Evolutionary conservation across 345 rosid species (phyloP).

Genomic region (Populus pruinosa): DNA sequence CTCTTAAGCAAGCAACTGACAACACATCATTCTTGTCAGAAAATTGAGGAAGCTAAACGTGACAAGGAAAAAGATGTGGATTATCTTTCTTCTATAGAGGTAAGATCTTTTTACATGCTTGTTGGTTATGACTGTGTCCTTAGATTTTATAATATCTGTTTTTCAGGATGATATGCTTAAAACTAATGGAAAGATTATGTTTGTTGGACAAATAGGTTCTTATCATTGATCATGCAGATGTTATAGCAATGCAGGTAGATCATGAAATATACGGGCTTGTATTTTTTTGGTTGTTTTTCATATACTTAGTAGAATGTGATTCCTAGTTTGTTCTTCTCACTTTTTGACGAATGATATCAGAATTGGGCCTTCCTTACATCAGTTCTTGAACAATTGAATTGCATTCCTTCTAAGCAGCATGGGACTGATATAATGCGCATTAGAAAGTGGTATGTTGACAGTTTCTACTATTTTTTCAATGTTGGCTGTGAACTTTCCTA

Average conservation of each 20-base stretch:
- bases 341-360: conserved; percentile 39
- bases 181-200: conserved; percentile 3
- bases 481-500: not conserved
- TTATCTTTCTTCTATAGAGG: conserved; percentile 96
- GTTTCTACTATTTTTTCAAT: not conserved
- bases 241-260: conserved; percentile 85
- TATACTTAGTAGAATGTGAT: conserved; percentile 1
- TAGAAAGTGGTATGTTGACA: conserved; percentile 56
- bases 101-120: conserved; percentile 18
- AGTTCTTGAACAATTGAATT: conserved; percentile 62
- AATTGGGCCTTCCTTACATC: conserved; percentile 70
- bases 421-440: conserved; percentile 90
- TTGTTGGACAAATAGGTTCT: conserved; percentile 55
- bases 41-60: conserved; percentile 55
- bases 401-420: conserved; percentile 69
- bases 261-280: conserved; percentile 20
- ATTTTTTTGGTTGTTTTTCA: not conserved
- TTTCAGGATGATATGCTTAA: conserved; percentile 8
- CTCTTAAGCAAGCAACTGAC: conserved; percentile 11
- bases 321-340: not conserved
- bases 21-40: conserved; percentile 39
- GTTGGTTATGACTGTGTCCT: not conserved
- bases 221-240: conserved; percentile 89
- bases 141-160: not conserved
- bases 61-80: conserved; percentile 73